phyloP scores from a whole-genome alignment of 2,329 filamentous ascomycete genomes.

The Rutstroemia sydowiana region DNA sequence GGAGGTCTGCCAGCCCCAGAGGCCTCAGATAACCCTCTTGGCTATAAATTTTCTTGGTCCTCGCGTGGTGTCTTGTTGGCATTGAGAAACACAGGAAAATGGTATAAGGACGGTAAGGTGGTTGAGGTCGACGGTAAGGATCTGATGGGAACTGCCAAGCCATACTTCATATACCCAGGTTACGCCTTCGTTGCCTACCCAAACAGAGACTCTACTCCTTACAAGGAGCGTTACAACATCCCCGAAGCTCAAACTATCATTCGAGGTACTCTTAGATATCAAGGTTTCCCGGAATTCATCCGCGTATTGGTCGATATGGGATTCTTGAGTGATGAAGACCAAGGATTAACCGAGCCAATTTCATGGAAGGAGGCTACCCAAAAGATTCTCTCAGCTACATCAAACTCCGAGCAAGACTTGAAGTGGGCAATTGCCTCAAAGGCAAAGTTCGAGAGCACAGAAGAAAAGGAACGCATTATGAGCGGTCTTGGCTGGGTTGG shows the following conservation, averaged over 20 bases:
- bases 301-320: conserved; percentile 81
- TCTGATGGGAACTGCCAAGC: conserved; percentile 81
- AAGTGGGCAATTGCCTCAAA: conserved; percentile 66
- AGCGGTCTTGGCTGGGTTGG: conserved; percentile 67
- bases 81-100: conserved; percentile 76
- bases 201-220: conserved; percentile 76
- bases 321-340: conserved; percentile 69
- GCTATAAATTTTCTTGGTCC: conserved; percentile 75
- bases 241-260: conserved; percentile 85
- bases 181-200: conserved; percentile 88
- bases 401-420: conserved; percentile 61
- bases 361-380: conserved; percentile 81
- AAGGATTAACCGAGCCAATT: conserved; percentile 55
- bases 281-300: conserved; percentile 86
- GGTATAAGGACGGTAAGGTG: conserved; percentile 71
- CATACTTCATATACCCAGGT: conserved; percentile 76
- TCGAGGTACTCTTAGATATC: conserved; percentile 74
- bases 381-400: conserved; percentile 64
- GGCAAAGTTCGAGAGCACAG: conserved; percentile 60
- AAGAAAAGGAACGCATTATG: conserved; percentile 64
- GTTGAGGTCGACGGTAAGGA: conserved; percentile 56
- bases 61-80: conserved; percentile 77
- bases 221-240: conserved; percentile 62
- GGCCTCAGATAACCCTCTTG: conserved; percentile 78
- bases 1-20: conserved; percentile 69